These are phyloP conservation scores for Sporothrix dimorphospora DNA, from an alignment of 2,329 filamentous ascomycete genomes.

Conservation along the genomic window DNA sequence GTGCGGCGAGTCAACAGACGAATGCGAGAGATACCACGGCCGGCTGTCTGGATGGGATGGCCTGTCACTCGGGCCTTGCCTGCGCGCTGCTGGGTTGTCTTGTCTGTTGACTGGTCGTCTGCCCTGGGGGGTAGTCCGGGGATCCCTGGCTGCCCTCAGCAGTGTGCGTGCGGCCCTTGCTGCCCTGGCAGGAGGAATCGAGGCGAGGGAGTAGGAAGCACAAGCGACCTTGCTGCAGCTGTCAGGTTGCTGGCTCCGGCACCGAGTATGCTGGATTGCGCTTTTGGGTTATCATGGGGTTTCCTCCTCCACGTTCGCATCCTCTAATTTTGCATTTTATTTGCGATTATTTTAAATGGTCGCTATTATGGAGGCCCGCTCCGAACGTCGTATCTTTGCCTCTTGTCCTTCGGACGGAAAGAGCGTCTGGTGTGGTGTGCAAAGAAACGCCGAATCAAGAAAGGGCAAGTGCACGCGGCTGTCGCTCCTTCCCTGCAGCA, in stretches of 20 bases:
- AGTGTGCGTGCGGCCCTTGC: neutral
- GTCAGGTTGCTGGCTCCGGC: neutral
- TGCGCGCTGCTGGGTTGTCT: neutral
- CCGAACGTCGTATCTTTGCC: conserved; percentile 14
- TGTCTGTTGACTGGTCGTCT: neutral
- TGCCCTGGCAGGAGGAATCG: neutral
- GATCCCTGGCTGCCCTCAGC: neutral
- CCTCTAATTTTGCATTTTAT: conserved; percentile 1
- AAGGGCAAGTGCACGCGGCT: conserved; percentile 12
- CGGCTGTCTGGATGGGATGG: conserved; percentile 8
- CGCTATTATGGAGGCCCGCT: neutral
- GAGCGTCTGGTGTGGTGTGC: neutral
- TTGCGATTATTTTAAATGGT: neutral
- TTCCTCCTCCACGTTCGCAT: neutral
- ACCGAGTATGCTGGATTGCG: neutral
- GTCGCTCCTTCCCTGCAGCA: conserved; percentile 9
- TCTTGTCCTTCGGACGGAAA: conserved; percentile 5
- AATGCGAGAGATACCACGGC: neutral
- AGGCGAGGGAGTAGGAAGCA: neutral
- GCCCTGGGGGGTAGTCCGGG: neutral
- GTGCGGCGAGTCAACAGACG: neutral
- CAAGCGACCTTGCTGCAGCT: conserved; percentile 1
- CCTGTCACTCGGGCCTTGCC: neutral
- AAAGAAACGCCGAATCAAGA: neutral
- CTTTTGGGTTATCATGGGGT: conserved; percentile 14